Base-by-base conservation (phyloP, 2,329 filamentous ascomycete species). In the Arthrobotrys entomopaga region DNA sequence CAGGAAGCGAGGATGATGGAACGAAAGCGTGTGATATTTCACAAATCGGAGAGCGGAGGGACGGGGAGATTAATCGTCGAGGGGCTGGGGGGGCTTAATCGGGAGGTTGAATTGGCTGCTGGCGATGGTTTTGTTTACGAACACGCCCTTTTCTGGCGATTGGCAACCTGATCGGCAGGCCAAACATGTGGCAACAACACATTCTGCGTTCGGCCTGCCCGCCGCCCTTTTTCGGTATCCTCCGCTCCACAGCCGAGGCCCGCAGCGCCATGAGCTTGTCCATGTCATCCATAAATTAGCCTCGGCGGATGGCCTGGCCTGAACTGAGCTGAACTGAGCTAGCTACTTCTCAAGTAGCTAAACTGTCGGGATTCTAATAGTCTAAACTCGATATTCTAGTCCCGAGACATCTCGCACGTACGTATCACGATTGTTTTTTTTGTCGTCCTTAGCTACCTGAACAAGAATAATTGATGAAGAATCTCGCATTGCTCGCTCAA, bases 41-140 rank as follows among this genome's bases (percentile, higher is more conserved):
- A 16, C 42, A 19, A 8, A 13, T 10, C 5, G 42, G 42, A 46
- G 42, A 46, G 20, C 43, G 54, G 49, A 61, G n/a, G 43, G 58
- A 57, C 6, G 61, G 43, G 22, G 52, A 24, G 56, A 61, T 46
- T n/a, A 34, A 34, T 34, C 16, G 42, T 46, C 42, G 42, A 46
- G 42, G 42, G 42, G 42, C 42, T 46, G 42, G 34, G 29, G 49
- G 24, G 24, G n/a, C 34, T 34, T 46, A 42, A 22, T 16, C 53
- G 53, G 42, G 53, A 34, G 53, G 53, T 34, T 48, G 52, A 24
- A 13, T 16, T 56, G 53, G 38, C 19, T 38, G 48, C 3, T 46
- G 2, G 56, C 13, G 56, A 42, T 57, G 40, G 54, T 57, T 57
- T 57, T 57, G 42, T 34, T 34, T 34, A 46, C 16, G 54, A 57